Percentiles rank a stretch among this genome's conserved stretches.
Conservation (phyloP, 441 rosid genomes). For the Corymbia citriodora region DNA sequence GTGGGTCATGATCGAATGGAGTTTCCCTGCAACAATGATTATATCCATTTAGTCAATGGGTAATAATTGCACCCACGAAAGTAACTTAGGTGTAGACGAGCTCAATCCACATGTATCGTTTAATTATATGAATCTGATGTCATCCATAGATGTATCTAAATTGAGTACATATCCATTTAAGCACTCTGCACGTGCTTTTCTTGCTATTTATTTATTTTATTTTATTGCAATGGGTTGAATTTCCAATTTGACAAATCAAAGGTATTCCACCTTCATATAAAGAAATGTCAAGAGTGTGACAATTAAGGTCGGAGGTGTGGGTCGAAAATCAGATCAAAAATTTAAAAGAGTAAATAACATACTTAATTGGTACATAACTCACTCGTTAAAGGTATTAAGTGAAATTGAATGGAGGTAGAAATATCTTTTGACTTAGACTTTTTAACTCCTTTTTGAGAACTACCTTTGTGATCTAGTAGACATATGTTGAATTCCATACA, state of each 20-base stretch:
- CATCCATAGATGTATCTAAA: background rate
- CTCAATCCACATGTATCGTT: background rate
- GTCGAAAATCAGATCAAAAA: background rate
- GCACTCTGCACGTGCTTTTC: background rate
- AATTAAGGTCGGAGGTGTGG: background rate
- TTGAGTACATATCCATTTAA: background rate
- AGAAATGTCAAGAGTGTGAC: background rate
- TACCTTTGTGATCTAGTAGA: background rate
- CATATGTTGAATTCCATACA: background rate
- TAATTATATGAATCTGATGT: background rate
- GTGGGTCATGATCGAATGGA: background rate
- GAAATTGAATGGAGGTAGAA: background rate
- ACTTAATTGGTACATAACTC: background rate
- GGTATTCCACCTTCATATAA: no score
- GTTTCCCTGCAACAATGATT: background rate
- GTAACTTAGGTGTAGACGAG: background rate
- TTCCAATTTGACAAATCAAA: background rate
- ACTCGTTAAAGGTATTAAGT: background rate
- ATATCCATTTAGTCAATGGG: no score
- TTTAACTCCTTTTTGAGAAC: background rate
- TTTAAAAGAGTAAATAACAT: background rate
- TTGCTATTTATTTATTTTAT: background rate
- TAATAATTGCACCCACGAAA: background rate
- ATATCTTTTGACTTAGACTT: background rate
- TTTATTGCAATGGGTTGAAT: background rate